Base-by-base conservation (phyloP, 2,329 filamentous ascomycete genomes). In the Aureobasidium leucospermi region DNA sequence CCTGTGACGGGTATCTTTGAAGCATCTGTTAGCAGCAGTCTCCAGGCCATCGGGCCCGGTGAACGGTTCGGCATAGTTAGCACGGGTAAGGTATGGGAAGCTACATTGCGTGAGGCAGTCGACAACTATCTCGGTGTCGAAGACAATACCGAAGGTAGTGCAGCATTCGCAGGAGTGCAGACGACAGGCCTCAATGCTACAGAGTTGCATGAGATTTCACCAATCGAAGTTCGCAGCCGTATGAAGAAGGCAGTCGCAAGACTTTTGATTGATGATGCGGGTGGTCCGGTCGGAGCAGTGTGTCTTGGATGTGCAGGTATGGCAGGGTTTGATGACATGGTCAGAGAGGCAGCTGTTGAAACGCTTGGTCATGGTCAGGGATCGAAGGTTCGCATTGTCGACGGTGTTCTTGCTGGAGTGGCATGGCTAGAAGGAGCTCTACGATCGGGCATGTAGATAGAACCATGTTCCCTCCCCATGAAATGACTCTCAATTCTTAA, bases 271-370 rank as follows among this genome's bases (percentile, higher is more conserved):
- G 38, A 57, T 23, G 59, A 45, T 23, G 77, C 77, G 11, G 74
- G 79, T 0, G 75, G 78, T 2, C 55, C 55, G 3, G 81, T 92
- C 0, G 77, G 79, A 4, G 88, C 85, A 28, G 83, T 96, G 7
- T 88, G 90, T 67, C 81, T 96, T 77, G 92, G 92, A 0, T 96
- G 92, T 71, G 92, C 89, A 2, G 92, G 91, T 0, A 96, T 96
- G 92, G 86, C 87, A 1, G 92, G 91, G 0, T 80, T 96, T 74
- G 88, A 94, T 66, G 78, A 84, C 42, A 86, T 86, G 61, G 90
- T 96, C 41, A 81, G 86, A 36, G 79, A 82, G 45, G 87, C 87
- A 0, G 87, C 88, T 38, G 67, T 81, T 0, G 84, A 88, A 60
- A 78, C 82, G 52, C 79, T 87, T 59, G 88, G 88, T 1, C 71